These are phyloP conservation scores for Fusarium brachygibbosum DNA, from an alignment of 2,329 filamentous ascomycete genomes.

Conservation along the genomic window DNA sequence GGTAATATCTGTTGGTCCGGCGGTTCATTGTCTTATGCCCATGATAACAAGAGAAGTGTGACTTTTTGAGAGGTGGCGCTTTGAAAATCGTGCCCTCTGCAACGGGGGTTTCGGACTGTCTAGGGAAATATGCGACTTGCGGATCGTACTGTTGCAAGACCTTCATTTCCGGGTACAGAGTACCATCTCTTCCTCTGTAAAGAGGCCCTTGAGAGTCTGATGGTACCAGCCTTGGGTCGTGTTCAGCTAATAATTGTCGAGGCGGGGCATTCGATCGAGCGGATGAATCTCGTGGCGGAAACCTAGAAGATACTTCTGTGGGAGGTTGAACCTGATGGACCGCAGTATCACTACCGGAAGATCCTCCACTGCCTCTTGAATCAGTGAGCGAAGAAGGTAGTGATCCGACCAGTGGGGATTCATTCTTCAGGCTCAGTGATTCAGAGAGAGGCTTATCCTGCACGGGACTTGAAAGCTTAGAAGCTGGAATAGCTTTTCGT, in stretches of 20 bases:
- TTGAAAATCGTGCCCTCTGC: conserved; percentile 57
- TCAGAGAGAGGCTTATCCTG: conserved; percentile 45
- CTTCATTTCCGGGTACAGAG: conserved; percentile 59
- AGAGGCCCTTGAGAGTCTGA: conserved; percentile 54
- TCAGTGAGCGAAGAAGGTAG: conserved; percentile 38
- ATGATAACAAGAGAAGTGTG: conserved; percentile 63
- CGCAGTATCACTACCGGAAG: conserved; percentile 41
- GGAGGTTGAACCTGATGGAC: conserved; percentile 37
- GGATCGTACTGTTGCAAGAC: conserved; percentile 53
- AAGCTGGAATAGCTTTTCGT: conserved; percentile 48
- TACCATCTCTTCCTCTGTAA: conserved; percentile 57
- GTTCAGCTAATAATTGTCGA: conserved; percentile 44
- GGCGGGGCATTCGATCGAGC: conserved; percentile 42
- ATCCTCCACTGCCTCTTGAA: conserved; percentile 27
- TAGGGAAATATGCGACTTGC: conserved; percentile 56
- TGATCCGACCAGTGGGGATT: conserved; percentile 42
- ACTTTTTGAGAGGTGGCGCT: conserved; percentile 60
- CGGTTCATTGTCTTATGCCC: conserved; percentile 63
- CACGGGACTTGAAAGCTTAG: conserved; percentile 41
- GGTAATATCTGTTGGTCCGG: conserved; percentile 63
- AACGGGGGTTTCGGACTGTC: conserved; percentile 47
- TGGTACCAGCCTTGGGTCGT: conserved; percentile 52
- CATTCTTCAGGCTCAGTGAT: conserved; percentile 34
- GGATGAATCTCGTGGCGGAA: conserved; percentile 54
- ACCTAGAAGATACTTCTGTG: conserved; percentile 43